Evolutionary conservation across 441 rosid genomes (phyloP).

Genomic region (Populus trichocarpa): DNA sequence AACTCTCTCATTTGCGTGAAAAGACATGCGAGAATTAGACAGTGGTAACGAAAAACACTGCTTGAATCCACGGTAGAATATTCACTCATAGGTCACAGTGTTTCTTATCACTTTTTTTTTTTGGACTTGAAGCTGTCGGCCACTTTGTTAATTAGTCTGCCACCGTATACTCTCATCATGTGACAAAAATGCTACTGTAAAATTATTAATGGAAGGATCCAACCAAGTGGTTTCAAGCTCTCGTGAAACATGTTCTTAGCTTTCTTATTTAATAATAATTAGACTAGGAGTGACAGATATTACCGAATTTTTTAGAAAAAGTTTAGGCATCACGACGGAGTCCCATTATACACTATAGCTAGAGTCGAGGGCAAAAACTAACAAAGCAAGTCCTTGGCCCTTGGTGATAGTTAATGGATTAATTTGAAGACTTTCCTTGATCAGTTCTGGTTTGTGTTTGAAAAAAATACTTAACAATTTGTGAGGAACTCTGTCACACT

Average conservation of each 20-base stretch:
- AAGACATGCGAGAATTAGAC: too few species aligned
- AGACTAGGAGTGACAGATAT: not conserved
- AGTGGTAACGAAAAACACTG: too few species aligned
- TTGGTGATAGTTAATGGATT: not conserved
- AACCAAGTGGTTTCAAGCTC: not conserved
- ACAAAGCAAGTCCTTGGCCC: not conserved
- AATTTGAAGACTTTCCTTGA: not conserved
- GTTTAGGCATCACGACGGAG: not conserved
- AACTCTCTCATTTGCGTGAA: too few species aligned
- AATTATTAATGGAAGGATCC: not conserved
- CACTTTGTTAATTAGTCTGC: not conserved
- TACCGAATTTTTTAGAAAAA: not conserved
- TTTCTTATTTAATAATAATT: not conserved
- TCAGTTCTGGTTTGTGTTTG: not conserved
- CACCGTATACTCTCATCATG: slow-evolving; percentile 8
- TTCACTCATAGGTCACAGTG: too few species aligned
- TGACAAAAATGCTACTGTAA: not conserved
- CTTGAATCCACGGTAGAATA: too few species aligned
- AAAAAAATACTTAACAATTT: too few species aligned
- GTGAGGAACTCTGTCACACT: too few species aligned
- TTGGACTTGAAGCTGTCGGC: slow-evolving; percentile 2
- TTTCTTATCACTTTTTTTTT: not conserved
- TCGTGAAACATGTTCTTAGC: not conserved
- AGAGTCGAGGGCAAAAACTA: not conserved
- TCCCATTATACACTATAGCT: too few species aligned